Evolutionary conservation across 257 asterid genomes (phyloP), one percentile per base, ranked within the genome.

Genomic region (Solanum chilense): DNA sequence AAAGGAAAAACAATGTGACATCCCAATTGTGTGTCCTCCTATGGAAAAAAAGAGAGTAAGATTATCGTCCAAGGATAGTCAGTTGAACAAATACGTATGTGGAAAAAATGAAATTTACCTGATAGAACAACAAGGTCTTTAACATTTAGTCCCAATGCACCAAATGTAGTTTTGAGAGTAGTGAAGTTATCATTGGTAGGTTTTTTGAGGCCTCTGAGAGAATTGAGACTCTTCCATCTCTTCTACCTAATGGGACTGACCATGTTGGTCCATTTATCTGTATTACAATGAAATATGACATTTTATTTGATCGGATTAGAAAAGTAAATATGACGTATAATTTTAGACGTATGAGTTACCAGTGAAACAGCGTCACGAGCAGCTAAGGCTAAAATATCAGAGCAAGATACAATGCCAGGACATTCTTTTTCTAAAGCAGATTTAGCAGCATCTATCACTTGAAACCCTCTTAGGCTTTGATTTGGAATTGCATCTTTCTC

Each of bases 201-300:
- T 88, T 85, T 1, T 21, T 21, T 31, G 90, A 64, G 15, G 94
- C 96, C 21, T 96, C 97, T 14, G 62, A 81, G 12, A 91, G 29
- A 15, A 9, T 84, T 5, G 99, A 95, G 35, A 91, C 94, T 56
- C 85, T 92, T 52, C 98, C 98, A 87, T 95, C 98, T 85, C 95
- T 91, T 87, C 99, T 86, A 29, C 99, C 99, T 86, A 92, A 88
- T 0, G 94, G 95, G 15, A 96, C 98, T 49, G 21, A 7, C 99
- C 98, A 96, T 21, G 44, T 86, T 29, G 98, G 98, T 73, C 98
- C 98, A 2, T 89, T 90, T 14, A 91, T 90, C 96, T 93, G 88
- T 18, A 56, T 56, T 20, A 3, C 5, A 20, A 56, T 0, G 4
- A 56, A 56, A 7, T 18, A 18, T 56, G 64, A 18, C 0, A 56